Evolutionary conservation across 306 rosid species (phyloP).

Genomic region (Luffa aegyptiaca): DNA sequence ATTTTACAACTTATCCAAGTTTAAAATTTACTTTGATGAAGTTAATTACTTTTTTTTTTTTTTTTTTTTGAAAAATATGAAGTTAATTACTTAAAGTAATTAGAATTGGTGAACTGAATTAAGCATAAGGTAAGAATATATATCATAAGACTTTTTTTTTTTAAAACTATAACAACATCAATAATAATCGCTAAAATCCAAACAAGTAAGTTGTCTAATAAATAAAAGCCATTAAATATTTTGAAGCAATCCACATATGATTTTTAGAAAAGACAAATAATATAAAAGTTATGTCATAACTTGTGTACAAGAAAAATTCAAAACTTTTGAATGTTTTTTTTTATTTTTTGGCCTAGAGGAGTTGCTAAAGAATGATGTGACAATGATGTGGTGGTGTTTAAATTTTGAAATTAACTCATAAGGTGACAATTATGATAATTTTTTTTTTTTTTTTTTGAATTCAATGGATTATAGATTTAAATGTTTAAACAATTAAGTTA

Average conservation of each 20-base stretch:
- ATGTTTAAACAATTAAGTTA: too few relatives aligned
- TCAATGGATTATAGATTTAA: too few relatives aligned
- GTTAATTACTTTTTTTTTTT: too few relatives aligned
- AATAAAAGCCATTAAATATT: slow-evolving; percentile 1
- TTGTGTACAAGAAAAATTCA: not conserved
- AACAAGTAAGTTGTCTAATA: not conserved
- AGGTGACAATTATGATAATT: not conserved
- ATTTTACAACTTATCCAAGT: too few relatives aligned
- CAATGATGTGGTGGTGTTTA: not conserved
- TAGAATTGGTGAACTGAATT: too few relatives aligned
- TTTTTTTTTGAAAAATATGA: too few relatives aligned
- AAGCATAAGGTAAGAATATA: too few relatives aligned
- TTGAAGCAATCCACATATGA: not conserved
- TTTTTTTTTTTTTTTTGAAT: too few relatives aligned
- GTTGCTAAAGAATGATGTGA: not conserved
- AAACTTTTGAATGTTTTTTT: not conserved
- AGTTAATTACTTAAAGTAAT: too few relatives aligned
- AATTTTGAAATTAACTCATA: not conserved
- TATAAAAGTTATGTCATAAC: not conserved
- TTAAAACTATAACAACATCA: not conserved
- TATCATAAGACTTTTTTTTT: too few relatives aligned
- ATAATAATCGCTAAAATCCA: not conserved
- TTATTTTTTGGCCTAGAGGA: not conserved
- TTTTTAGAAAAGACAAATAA: not conserved
- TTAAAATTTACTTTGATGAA: too few relatives aligned